These are phyloP conservation scores for Cutaneotrichosporon cavernicola DNA, from an alignment of 1,284 basidiomycete species.

Conservation along the genomic window DNA sequence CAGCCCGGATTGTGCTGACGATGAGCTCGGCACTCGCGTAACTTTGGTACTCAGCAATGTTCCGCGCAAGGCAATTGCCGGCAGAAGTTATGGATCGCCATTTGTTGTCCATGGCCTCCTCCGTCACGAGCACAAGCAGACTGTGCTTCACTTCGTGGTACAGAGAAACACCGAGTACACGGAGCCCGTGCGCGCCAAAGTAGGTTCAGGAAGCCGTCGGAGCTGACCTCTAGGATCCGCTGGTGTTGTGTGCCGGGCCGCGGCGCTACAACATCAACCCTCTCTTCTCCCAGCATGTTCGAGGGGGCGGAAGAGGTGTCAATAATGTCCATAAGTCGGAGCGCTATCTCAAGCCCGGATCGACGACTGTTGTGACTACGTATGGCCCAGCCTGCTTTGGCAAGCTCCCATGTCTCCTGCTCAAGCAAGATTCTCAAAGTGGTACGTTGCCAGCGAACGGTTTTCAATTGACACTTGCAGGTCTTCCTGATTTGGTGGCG, in stretches of 20 bases:
- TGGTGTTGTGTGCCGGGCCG: conserved; percentile 86
- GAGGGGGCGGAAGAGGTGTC: conserved; percentile 80
- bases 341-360: conserved; percentile 80
- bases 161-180: conserved; percentile 95
- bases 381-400: conserved; percentile 91
- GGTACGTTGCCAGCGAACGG: not conserved
- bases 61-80: conserved; percentile 56
- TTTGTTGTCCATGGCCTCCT: conserved; percentile 79
- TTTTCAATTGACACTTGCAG: not conserved
- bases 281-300: conserved; percentile 86
- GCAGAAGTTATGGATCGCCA: conserved; percentile 54
- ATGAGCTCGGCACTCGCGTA: conserved; percentile 74
- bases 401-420: conserved; percentile 71
- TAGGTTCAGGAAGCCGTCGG: conserved; percentile 40
- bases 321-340: conserved; percentile 99
- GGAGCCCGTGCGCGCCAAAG: conserved; percentile 86
- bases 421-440: conserved; percentile 41
- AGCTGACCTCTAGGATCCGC: conserved; percentile 64
- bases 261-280: conserved; percentile 81
- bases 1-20: not conserved
- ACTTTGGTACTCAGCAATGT: conserved; percentile 71
- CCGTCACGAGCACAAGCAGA: conserved; percentile 95
- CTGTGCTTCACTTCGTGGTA: conserved; percentile 87
- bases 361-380: conserved; percentile 76
- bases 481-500: conserved; percentile 78